Percentiles rank a stretch among this genome's conserved stretches.
phyloP scores from a whole-genome alignment of 2,329 filamentous ascomycete species.

The Fusarium pseudocircinatum region DNA sequence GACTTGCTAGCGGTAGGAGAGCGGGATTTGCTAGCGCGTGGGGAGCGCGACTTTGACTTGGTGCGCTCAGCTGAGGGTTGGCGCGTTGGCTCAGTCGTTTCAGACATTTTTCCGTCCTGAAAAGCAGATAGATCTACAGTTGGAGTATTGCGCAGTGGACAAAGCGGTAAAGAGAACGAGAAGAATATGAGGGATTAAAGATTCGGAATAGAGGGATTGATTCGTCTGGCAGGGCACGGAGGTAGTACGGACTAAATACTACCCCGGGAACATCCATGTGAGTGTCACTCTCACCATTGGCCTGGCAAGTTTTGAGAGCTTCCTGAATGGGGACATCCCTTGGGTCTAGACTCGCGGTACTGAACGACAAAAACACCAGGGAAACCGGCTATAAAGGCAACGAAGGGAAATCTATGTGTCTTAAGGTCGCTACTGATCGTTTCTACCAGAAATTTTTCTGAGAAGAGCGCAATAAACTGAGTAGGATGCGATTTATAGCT shows the following conservation, averaged over 20 bases:
- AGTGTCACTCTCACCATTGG: not conserved
- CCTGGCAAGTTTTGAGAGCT: not conserved
- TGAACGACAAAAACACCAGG: fast-evolving
- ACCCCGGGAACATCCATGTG: not conserved
- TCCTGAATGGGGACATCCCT: not conserved
- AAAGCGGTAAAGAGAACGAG: too few species aligned
- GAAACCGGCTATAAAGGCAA: fast-evolving
- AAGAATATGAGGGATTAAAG: not conserved
- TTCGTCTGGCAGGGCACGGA: not conserved
- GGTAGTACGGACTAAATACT: not conserved
- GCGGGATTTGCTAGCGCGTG: too few species aligned
- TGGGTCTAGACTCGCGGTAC: not conserved
- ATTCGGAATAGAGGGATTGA: not conserved
- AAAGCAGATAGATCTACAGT: not conserved
- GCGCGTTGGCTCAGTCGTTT: not conserved
- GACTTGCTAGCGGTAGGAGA: too few species aligned
- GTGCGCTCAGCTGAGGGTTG: not conserved
- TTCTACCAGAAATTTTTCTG: fast-evolving
- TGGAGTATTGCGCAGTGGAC: not conserved
- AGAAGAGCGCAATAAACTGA: fast-evolving
- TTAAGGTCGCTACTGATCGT: fast-evolving
- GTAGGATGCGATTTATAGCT: too few species aligned
- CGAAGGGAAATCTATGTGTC: fast-evolving
- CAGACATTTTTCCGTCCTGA: not conserved
- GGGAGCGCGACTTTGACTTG: too few species aligned